Evolutionary conservation across 805 yeast genomes (phyloP).

Genomic region (Helenozyma baotianmanensis): DNA sequence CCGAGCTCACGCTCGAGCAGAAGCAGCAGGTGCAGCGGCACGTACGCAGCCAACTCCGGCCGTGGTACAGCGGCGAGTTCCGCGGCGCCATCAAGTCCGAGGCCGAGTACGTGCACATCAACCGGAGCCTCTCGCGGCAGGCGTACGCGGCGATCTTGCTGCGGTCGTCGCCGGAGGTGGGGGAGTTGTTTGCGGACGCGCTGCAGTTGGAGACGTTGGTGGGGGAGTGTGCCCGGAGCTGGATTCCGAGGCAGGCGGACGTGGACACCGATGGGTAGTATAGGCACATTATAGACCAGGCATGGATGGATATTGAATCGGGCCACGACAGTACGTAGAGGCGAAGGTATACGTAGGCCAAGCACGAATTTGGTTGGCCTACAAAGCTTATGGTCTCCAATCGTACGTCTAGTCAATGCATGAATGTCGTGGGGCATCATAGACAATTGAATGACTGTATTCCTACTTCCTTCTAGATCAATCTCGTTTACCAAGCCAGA

Average conservation of each 20-base stretch:
- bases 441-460: no score
- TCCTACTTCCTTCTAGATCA: no score
- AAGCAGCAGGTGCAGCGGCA: constrained; percentile 54
- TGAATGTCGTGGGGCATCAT: no score
- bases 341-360: no score
- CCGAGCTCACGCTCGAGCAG: constrained; percentile 35
- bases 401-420: no score
- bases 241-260: no score
- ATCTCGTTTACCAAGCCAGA: neutral
- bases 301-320: no score
- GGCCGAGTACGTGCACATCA: constrained; percentile 51
- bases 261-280: no score
- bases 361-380: no score
- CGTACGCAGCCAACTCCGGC: constrained; percentile 50
- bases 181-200: constrained; percentile 9
- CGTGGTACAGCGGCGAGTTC: constrained; percentile 31
- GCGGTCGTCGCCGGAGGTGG: constrained; percentile 7
- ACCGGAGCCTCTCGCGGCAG: constrained; percentile 57
- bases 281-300: no score
- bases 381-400: no score
- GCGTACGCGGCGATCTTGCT: constrained; percentile 43
- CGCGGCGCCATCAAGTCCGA: constrained; percentile 22
- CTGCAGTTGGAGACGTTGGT: constrained; percentile 19
- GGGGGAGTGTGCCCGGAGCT: constrained; percentile 17
- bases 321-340: no score